phyloP scores from a whole-genome alignment of 805 yeast genomes.

The Monosporozyma unispora region DNA sequence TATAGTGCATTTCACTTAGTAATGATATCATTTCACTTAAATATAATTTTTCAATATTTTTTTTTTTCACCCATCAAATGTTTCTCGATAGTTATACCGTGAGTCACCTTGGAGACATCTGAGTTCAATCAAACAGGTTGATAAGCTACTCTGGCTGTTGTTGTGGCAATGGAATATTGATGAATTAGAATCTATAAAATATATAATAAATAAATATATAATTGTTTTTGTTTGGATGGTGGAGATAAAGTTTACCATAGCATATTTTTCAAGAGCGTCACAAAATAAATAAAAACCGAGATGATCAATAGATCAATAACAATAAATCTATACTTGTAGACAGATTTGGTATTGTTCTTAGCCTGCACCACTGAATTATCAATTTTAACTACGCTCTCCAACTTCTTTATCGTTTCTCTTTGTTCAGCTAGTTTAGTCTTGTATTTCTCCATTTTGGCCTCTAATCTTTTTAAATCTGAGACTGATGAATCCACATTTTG shows the following conservation, averaged over 20 bases:
- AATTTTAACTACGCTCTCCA: slow-evolving; percentile 17
- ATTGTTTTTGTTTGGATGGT: background rate
- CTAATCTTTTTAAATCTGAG: slow-evolving; percentile 21
- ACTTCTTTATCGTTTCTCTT: slow-evolving; percentile 19
- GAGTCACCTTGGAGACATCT: background rate
- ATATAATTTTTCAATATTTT: background rate
- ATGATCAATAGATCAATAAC: slow-evolving; percentile 5
- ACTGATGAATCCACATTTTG: slow-evolving; percentile 10
- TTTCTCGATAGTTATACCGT: background rate
- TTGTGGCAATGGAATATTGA: background rate
- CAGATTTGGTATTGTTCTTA: slow-evolving; percentile 1
- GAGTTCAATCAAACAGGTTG: too few relatives aligned
- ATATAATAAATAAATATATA: background rate
- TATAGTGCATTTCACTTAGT: background rate
- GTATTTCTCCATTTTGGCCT: slow-evolving; percentile 18
- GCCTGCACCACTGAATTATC: slow-evolving; percentile 3
- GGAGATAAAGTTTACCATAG: background rate
- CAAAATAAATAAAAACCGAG: background rate
- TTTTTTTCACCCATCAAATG: background rate
- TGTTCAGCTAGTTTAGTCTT: slow-evolving; percentile 15
- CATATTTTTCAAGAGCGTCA: background rate
- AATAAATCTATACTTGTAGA: slow-evolving; percentile 8
- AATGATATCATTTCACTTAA: background rate
- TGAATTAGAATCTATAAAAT: background rate
- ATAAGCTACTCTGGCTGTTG: background rate